Conservation (phyloP, 164 flowering plant species). For the Dillenia turbinata region DNA sequence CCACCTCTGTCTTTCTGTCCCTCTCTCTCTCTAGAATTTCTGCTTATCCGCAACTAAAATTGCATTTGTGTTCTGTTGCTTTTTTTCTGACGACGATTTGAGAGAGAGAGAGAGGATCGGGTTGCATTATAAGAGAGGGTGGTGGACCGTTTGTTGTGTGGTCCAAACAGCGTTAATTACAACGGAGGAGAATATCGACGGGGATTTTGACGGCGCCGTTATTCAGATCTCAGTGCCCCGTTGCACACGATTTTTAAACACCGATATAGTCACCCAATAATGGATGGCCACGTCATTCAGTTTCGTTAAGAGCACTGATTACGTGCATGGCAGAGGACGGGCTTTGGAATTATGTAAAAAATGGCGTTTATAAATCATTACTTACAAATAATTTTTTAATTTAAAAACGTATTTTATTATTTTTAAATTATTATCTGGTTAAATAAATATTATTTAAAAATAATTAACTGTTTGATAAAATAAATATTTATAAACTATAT, state of each 20-base stretch:
- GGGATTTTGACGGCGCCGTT: slow-evolving; percentile 42
- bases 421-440: no score
- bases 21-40: slow-evolving; percentile 1
- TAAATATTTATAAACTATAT: no score
- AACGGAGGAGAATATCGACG: slow-evolving; percentile 23
- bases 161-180: slow-evolving; percentile 25
- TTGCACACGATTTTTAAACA: background rate
- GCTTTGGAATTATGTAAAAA: no score
- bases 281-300: no score
- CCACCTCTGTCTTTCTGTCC: slow-evolving; percentile 16
- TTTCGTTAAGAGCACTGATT: background rate
- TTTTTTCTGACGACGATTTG: background rate
- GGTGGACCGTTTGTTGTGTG: slow-evolving; percentile 4
- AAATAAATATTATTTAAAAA: no score
- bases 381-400: no score
- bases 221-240: slow-evolving; percentile 11
- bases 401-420: no score
- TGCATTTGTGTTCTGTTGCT: background rate
- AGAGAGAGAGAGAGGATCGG: slow-evolving; percentile 9
- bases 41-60: background rate
- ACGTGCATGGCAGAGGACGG: background rate
- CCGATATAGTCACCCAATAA: no score
- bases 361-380: no score
- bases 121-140: no score
- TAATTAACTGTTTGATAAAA: no score